Base-by-base conservation (phyloP, 345 rosid species). In the Ceriops tagal region DNA sequence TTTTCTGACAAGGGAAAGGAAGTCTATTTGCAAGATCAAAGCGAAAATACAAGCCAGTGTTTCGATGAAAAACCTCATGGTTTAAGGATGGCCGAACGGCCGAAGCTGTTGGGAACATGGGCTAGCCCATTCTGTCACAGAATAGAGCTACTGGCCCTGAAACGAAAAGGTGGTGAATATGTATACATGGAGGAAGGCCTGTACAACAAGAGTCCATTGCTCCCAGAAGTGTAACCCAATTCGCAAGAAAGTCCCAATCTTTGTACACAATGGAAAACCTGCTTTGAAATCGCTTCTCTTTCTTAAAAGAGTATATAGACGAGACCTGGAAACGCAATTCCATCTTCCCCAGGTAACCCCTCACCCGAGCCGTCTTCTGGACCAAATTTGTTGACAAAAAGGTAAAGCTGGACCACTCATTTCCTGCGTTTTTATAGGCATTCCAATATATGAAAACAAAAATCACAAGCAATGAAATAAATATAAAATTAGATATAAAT, bases 31-130 rank as follows among this genome's bases (percentile, higher is more conserved):
- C 85, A 90, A 86, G 96, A 92, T 89, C 47, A 43, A 88, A 92
- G 86, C 92, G 81, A 86, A 85, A 84, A 86, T 85, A 86, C 92
- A 84, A 1, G 87, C 92, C 91, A 91, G 89, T 81, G 87, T 87
- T 87, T 87, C 35, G 35, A 34, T 34, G 6, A 86, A 91, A 92
- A 84, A 87, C 91, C 83, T 87, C 90, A 3, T 3, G 3, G 9
- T 20, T 6, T 34, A 6, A 34, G 35, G 8, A 53, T 53, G 61
- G 39, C 37, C 10, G 61, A 64, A 26, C 59, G 47, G 35, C 69
- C 46, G 47, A 64, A 65, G 64, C 69, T 71, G 4, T 5, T 64
- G 9, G 75, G 70, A 4, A 15, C 5, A 1, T 64, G 69, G 75
- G 18, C 58, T 1, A 71, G 59, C 43, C 59, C 70, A 5, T 71